Base-by-base conservation (phyloP, 805 yeast genomes). In the Metschnikowia kunwiensis region DNA sequence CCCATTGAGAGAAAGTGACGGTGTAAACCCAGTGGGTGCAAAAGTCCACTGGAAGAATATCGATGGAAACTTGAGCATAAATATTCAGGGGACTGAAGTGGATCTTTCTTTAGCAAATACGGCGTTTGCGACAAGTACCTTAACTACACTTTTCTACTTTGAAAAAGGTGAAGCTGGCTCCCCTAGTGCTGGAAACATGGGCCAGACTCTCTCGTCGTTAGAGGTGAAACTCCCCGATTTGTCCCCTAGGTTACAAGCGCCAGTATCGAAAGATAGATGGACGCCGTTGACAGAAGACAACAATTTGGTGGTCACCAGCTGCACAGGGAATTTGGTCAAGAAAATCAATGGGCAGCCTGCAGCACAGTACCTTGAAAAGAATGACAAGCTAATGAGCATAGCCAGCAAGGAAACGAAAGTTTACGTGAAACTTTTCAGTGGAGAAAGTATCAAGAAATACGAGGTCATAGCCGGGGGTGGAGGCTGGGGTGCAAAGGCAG, bases 401-500 rank as follows among this genome's bases (percentile, higher is more conserved):
- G 64, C 57, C 7, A 63, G 73, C 17, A 71, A 68, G 37, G 74
- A 69, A 15, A 65, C 74, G 5, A 58, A 63, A 42, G 70, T 70
- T 1, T 68, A 54, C 40, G 70, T 62, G 6, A 62, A 61, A 39
- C 22, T 68, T 10, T 46, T 44, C 36, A 40, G 49, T 17, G 41
- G 27, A 25, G 27, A 16, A 13, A 13, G 30, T 9, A 7, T 14
- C 8, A 11, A 25, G 35, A 61, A 69, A 36, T 73, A 61, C 53
- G 73, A 75, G 50, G 78, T 82, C 14, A 66, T 78, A 23, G 88
- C 86, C 5, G 88, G 88, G 4, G 88, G 88, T 2, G 82, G 86
- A 2, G 79, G 81, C 2, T 82, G 87, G 87, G 85, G 86, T 1
- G 75, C 79, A 19, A 74, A 81, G 38, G 78, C 83, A 2, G 75